Percentiles rank a stretch among this genome's conserved stretches.
Evolutionary conservation across 768 basidiomycete species (phyloP).

Genomic region (Boletus rufocinnamomeus): DNA sequence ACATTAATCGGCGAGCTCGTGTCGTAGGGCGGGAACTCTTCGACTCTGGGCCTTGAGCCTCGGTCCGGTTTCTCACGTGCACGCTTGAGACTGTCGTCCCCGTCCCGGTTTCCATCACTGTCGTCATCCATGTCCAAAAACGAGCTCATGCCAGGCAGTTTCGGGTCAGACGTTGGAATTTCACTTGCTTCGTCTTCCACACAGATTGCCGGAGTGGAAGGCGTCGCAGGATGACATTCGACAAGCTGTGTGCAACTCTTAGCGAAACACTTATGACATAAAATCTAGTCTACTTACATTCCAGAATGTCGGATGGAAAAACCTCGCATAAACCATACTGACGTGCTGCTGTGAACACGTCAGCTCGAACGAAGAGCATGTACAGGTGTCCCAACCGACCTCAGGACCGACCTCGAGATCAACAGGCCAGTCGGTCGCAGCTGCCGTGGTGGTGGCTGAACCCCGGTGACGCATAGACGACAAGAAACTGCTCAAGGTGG

Average conservation of each 20-base stretch:
- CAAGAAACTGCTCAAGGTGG: slow-evolving; percentile 4
- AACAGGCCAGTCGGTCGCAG: not conserved
- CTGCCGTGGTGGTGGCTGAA: not conserved
- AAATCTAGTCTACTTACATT: slow-evolving; percentile 7
- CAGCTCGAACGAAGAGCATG: not conserved
- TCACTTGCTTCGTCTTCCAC: slow-evolving; percentile 22
- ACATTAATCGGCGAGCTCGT: slow-evolving; percentile 3
- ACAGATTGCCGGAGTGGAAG: slow-evolving; percentile 17
- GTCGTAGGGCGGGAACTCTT: slow-evolving; percentile 15
- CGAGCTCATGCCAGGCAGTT: slow-evolving; percentile 13
- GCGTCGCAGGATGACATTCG: slow-evolving; percentile 17
- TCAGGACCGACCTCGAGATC: slow-evolving; percentile 18
- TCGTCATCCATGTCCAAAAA: slow-evolving; percentile 16
- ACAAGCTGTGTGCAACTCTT: slow-evolving; percentile 7
- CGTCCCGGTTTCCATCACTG: not conserved
- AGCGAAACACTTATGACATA: not conserved
- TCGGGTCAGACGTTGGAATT: slow-evolving; percentile 4
- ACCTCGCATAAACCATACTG: slow-evolving; percentile 24
- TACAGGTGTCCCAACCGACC: not conserved
- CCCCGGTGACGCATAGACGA: slow-evolving; percentile 10
- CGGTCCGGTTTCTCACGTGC: not conserved
- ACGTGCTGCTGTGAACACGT: slow-evolving; percentile 14
- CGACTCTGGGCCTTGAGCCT: not conserved
- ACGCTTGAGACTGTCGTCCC: not conserved
- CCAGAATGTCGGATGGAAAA: slow-evolving; percentile 27